Conservation (phyloP, 306 rosid genomes). For the Purshia tridentata region DNA sequence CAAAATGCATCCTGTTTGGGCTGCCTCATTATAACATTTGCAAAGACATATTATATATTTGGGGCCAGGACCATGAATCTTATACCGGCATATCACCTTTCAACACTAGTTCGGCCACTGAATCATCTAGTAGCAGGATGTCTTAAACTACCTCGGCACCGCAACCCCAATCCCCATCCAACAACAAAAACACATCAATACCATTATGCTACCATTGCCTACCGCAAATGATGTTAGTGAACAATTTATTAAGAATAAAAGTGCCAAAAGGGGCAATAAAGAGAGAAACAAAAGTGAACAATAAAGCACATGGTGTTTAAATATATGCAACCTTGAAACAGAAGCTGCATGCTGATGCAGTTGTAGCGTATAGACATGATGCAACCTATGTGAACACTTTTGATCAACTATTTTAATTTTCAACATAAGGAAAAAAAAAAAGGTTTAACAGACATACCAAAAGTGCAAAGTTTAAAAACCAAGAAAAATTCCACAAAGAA, state of each 20-base stretch:
- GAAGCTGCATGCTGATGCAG: background rate
- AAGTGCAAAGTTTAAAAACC: background rate
- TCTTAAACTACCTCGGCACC: background rate
- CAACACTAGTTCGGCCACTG: background rate
- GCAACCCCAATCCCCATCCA: background rate
- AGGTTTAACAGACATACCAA: background rate
- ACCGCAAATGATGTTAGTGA: background rate
- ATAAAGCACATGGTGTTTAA: background rate
- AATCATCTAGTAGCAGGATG: background rate
- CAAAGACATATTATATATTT: background rate
- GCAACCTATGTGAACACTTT: background rate
- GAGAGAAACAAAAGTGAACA: background rate
- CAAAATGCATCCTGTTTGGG: background rate
- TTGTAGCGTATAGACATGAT: background rate
- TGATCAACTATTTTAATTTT: background rate
- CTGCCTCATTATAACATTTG: background rate
- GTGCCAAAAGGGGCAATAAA: background rate
- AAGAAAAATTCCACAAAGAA: background rate
- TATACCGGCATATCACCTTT: background rate
- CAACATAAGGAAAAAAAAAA: background rate
- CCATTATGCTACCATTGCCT: background rate
- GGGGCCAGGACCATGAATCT: background rate
- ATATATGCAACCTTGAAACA: background rate
- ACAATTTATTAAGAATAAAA: background rate
- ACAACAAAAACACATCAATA: background rate